phyloP scores from a whole-genome alignment of 352 stramenopile genomes.

The Elongisporangium prolatum region DNA sequence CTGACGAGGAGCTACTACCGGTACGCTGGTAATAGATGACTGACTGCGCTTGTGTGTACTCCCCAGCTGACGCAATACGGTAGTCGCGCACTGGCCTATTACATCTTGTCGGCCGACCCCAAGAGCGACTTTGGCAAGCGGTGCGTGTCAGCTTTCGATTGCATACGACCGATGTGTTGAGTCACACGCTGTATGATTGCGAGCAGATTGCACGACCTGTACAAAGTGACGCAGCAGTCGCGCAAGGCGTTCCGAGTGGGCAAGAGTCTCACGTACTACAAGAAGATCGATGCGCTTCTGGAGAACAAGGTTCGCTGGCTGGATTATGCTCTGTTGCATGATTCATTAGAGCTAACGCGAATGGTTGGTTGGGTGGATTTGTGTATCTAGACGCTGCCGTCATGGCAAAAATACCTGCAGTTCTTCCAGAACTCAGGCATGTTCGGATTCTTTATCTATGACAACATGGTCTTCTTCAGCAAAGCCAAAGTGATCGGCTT shows the following conservation, averaged over 20 bases:
- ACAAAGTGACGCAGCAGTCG: conserved; percentile 76
- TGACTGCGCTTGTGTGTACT: neutral
- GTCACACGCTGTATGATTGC: neutral
- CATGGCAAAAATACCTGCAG: conserved; percentile 55
- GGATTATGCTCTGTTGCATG: conserved; percentile 4
- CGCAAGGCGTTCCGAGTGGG: conserved; percentile 84
- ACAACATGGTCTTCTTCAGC: conserved; percentile 84
- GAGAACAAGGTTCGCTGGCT: conserved; percentile 45
- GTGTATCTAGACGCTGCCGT: conserved; percentile 16
- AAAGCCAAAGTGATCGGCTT: conserved; percentile 70
- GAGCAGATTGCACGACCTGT: conserved; percentile 54
- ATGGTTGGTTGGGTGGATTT: no score
- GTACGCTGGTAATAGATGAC: neutral
- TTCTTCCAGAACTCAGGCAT: conserved; percentile 80
- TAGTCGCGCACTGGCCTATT: conserved; percentile 74
- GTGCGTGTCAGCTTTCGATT: conserved; percentile 9
- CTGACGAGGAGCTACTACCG: neutral
- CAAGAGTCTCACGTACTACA: conserved; percentile 79
- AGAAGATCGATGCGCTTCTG: conserved; percentile 58
- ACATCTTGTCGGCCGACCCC: conserved; percentile 68
- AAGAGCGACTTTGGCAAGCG: conserved; percentile 80
- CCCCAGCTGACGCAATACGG: conserved; percentile 76
- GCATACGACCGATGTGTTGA: no score
- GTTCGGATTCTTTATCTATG: conserved; percentile 83
- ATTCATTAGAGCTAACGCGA: neutral